Base-by-base conservation (phyloP, 1,139 yeast species). In the Blastobotrys raffinosifermentans region DNA sequence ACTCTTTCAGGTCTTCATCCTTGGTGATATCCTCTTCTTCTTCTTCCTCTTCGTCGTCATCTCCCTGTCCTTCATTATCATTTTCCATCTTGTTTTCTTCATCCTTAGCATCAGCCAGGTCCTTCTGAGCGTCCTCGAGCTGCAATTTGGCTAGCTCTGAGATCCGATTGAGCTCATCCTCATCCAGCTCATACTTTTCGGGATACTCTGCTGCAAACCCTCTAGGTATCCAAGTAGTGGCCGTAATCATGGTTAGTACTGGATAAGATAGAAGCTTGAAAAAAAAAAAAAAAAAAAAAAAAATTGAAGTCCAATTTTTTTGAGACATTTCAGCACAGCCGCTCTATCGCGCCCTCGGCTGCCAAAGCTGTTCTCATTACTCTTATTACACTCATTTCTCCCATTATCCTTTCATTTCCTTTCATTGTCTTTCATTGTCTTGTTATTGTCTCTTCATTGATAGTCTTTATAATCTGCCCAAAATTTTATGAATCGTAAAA, bases 201-300 rank as follows among this genome's bases (percentile, higher is more conserved):
- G 98, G 98, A 57, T 81, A 84, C 60, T 89, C 96, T 26, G 94
- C 75, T 19, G 98, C 94, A 60, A 73, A 83, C 8, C 99, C 99
- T 55, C 96, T 75, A 34, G 97, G 97, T 22, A 91, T 96, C 97
- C 98, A 91, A 36, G 81, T 68, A 35, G 93, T 80, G 21, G 96
- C 82, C 35, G 98, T 87, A 49, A 91, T 80, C 95, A 93, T 87
- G 6, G 9, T 26, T 32, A 8, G 23, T 26, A 11, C 26, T 14
- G 10, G 9, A 16, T 9, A 15, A 14, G 20, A 17, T 19, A 9
- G 14, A 10, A 15, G 15, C 13, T 13, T 15, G 10, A 22, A 35
- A 22, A 17, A 26, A 20, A 22, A 34, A 23, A 16, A 19, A 17
- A 32, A 23, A 15, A 31, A 6, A 16, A 19, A 25, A 31, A 25